Conservation (phyloP, 2,329 filamentous ascomycete species). For the Penicillium sp. region DNA sequence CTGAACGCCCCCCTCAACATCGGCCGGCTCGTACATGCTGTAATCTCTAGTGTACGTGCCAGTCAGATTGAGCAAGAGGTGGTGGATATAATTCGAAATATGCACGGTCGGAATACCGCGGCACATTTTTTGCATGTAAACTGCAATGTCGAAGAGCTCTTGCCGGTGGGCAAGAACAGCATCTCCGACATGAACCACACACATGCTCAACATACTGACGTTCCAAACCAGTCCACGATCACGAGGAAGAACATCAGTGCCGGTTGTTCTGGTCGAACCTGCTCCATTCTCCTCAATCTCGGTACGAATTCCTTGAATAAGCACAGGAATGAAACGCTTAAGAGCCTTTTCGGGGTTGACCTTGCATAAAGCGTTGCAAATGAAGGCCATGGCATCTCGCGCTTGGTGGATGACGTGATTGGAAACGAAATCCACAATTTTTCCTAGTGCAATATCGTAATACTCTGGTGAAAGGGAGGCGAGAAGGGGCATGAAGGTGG, state of each 20-base stretch:
- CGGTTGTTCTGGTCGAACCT: constrained; percentile 89
- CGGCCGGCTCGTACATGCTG: constrained; percentile 77
- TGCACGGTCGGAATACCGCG: constrained; percentile 91
- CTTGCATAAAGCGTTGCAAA: constrained; percentile 93
- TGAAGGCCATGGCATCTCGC: constrained; percentile 97
- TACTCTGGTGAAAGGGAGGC: constrained; percentile 88
- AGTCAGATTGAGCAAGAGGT: constrained; percentile 89
- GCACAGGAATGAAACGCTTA: constrained; percentile 83
- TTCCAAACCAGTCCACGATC: constrained; percentile 96
- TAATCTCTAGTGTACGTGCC: constrained; percentile 92
- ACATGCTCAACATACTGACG: constrained; percentile 96
- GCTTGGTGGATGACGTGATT: constrained; percentile 97
- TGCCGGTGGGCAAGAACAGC: constrained; percentile 86
- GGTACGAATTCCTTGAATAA: constrained; percentile 87
- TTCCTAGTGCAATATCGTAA: constrained; percentile 87
- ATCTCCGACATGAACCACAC: constrained; percentile 89
- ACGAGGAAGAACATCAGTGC: constrained; percentile 86
- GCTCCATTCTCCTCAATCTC: constrained; percentile 97
- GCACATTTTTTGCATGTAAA: constrained; percentile 96
- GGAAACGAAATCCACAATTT: constrained; percentile 86
- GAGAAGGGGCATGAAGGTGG: constrained; percentile 85
- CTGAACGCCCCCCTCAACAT: constrained; percentile 68
- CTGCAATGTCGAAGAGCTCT: constrained; percentile 84
- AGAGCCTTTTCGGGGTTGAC: constrained; percentile 91
- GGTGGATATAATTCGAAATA: constrained; percentile 96